Conservation (phyloP, 2,329 filamentous ascomycete species). For the Phialophora chinensis region DNA sequence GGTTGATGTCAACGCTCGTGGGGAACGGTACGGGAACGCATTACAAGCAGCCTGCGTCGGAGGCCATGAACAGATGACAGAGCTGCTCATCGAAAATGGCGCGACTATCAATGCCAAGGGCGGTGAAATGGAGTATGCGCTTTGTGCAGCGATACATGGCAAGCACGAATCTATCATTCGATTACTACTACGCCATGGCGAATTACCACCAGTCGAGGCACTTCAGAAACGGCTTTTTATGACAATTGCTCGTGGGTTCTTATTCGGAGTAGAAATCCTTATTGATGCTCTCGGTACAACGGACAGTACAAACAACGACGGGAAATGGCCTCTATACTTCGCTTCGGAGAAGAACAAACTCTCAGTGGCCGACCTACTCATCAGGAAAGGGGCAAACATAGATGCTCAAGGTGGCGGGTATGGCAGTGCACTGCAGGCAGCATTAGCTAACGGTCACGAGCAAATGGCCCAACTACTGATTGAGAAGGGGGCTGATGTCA, state of each 20-base stretch:
- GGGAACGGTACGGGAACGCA: constrained; percentile 10
- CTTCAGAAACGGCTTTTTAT: too few relatives aligned
- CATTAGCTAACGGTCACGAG: background rate
- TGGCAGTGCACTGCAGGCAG: constrained; percentile 11
- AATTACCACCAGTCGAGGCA: too few relatives aligned
- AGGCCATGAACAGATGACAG: constrained; percentile 17
- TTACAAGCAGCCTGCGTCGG: constrained; percentile 17
- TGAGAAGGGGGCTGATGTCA: background rate
- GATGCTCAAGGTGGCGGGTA: constrained; percentile 14
- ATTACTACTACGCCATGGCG: too few relatives aligned
- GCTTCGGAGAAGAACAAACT: too few relatives aligned
- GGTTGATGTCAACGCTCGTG: background rate
- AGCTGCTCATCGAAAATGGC: constrained; percentile 21
- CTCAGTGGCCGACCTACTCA: constrained; percentile 14
- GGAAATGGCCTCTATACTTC: too few relatives aligned
- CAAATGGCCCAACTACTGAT: constrained; percentile 17
- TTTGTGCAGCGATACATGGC: too few relatives aligned
- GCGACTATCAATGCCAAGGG: constrained; percentile 22
- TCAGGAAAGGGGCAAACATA: constrained; percentile 11
- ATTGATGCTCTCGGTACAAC: too few relatives aligned
- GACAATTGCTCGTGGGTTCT: too few relatives aligned
- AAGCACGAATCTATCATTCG: too few relatives aligned
- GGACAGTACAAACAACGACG: too few relatives aligned
- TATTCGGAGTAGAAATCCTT: too few relatives aligned
- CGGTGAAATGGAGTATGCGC: constrained; percentile 5